Evolutionary conservation across 495 filamentous ascomycete genomes (phyloP).

Genomic region (Geoglossum glabrum): DNA sequence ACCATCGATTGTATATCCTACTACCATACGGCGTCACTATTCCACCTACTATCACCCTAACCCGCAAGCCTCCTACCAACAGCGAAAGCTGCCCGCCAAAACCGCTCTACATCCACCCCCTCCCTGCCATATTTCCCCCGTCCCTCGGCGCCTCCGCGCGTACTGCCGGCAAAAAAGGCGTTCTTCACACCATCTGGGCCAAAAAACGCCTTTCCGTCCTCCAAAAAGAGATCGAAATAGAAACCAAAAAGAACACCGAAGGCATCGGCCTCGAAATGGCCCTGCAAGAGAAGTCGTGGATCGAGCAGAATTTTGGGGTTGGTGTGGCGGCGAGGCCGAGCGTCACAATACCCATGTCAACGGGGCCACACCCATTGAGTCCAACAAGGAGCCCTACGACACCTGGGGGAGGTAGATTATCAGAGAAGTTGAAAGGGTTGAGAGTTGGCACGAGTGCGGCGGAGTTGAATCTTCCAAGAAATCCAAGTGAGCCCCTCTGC

Average conservation of each 20-base stretch:
- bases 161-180: slow-evolving; percentile 51
- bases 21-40: slow-evolving; percentile 44
- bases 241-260: slow-evolving; percentile 46
- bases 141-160: slow-evolving; percentile 43
- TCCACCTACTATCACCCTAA: slow-evolving; percentile 45
- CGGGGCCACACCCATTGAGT: slow-evolving; percentile 19
- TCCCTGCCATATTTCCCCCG: slow-evolving; percentile 64
- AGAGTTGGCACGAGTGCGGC: slow-evolving; percentile 50
- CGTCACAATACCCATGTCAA: slow-evolving; percentile 12
- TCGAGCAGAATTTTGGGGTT: slow-evolving; percentile 58
- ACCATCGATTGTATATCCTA: slow-evolving; percentile 53
- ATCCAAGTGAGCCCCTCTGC: slow-evolving; percentile 21
- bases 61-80: slow-evolving; percentile 22
- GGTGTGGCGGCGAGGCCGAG: slow-evolving; percentile 12
- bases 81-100: background rate
- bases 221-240: slow-evolving; percentile 45
- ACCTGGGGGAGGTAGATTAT: slow-evolving; percentile 41
- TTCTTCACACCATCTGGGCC: slow-evolving; percentile 67
- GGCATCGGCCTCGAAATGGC: slow-evolving; percentile 67
- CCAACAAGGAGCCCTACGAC: slow-evolving; percentile 31
- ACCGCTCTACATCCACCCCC: slow-evolving; percentile 19
- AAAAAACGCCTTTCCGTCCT: slow-evolving; percentile 53
- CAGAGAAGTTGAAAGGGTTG: slow-evolving; percentile 56
- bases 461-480: slow-evolving; percentile 25
- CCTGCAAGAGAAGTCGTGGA: slow-evolving; percentile 59